These are phyloP conservation scores for Dioscorea cayenensis DNA, from an alignment of 116 monocot species.

Conservation along the genomic window DNA sequence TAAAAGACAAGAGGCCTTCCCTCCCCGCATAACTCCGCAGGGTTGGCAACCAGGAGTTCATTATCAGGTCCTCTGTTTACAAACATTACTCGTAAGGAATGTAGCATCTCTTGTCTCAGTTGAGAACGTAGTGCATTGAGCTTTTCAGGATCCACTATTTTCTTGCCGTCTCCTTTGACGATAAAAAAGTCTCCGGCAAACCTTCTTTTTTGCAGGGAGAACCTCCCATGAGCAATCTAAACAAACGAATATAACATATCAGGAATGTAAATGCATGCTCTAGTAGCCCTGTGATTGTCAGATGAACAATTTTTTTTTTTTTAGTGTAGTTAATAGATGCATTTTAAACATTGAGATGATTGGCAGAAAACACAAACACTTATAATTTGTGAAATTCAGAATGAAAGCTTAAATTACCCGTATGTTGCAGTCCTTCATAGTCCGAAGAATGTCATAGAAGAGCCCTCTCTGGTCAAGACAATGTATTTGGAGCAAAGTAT, in stretches of 20 bases:
- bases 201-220: conserved; percentile 61
- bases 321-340: too few relatives aligned
- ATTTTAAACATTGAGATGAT: too few relatives aligned
- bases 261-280: background rate
- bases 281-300: too few relatives aligned
- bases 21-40: conserved; percentile 76
- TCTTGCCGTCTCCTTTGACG: conserved; percentile 71
- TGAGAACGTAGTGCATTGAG: conserved; percentile 49
- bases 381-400: background rate
- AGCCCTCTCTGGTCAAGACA: conserved; percentile 91
- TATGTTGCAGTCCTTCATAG: conserved; percentile 78
- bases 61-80: conserved; percentile 78
- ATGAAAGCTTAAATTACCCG: conserved; percentile 41
- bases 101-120: conserved; percentile 72
- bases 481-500: conserved; percentile 80
- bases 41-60: conserved; percentile 88
- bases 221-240: conserved; percentile 78
- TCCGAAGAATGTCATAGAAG: conserved; percentile 88
- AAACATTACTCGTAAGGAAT: conserved; percentile 74
- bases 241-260: background rate
- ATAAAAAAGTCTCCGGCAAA: conserved; percentile 80
- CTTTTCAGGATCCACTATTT: conserved; percentile 72
- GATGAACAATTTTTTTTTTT: too few relatives aligned
- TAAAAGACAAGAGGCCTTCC: conserved; percentile 91
- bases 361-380: too few relatives aligned